Evolutionary conservation across 2,329 filamentous ascomycete species (phyloP).

Genomic region (Rhynchosporium graminicola): DNA sequence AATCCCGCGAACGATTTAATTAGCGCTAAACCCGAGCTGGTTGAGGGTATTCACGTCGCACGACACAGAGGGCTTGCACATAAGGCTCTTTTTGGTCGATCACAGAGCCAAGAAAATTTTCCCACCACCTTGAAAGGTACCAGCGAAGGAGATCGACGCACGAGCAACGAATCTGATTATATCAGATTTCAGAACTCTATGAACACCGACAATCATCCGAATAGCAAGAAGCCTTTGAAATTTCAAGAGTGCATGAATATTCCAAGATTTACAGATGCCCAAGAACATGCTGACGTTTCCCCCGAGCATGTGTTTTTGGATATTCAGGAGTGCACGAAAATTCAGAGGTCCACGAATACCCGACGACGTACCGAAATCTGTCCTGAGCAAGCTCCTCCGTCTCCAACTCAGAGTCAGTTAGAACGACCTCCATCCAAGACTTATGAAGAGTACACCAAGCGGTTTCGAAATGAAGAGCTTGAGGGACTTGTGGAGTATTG

Average conservation of each 20-base stretch:
- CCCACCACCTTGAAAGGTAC: background rate
- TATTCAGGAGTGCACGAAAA: too few relatives aligned
- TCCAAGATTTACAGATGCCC: too few relatives aligned
- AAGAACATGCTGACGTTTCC: background rate
- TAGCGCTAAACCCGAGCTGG: conserved; percentile 7
- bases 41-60: conserved; percentile 8
- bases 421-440: background rate
- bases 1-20: background rate
- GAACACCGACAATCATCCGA: too few relatives aligned
- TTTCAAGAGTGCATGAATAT: too few relatives aligned
- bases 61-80: conserved; percentile 15
- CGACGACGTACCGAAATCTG: background rate
- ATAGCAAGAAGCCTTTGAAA: too few relatives aligned
- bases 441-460: background rate
- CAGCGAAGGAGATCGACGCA: background rate
- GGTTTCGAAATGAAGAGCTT: conserved; percentile 17
- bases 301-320: background rate
- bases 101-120: background rate
- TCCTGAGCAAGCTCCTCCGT: background rate
- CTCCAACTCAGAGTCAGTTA: background rate
- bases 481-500: conserved; percentile 12
- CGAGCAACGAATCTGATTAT: background rate
- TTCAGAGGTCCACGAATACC: too few relatives aligned
- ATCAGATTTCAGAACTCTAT: background rate
- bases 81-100: background rate